A percentile compares a stretch with the other conserved stretches of the same genome.
These are phyloP conservation scores for Murraya paniculata DNA, from an alignment of 345 rosid species.

Conservation along the genomic window DNA sequence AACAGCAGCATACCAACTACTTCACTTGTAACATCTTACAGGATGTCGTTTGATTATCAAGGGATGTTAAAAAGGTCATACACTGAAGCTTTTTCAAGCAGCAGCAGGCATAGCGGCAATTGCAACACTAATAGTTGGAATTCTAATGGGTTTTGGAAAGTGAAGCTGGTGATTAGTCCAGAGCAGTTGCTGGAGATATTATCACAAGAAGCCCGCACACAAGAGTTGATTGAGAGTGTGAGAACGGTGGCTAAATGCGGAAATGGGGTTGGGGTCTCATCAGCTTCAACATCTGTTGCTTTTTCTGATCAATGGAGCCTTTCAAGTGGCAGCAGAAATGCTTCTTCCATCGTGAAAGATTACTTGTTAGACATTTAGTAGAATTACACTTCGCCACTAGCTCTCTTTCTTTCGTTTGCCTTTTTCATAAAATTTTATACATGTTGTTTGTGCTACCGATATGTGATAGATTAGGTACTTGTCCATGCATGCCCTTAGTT, in stretches of 20 bases:
- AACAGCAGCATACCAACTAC: slow-evolving; percentile 48
- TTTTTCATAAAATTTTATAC: background rate
- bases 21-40: slow-evolving; percentile 42
- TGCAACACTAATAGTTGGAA: background rate
- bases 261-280: slow-evolving; percentile 28
- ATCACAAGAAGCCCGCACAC: slow-evolving; percentile 57
- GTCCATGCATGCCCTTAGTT: too few relatives aligned
- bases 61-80: slow-evolving; percentile 58
- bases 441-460: too few relatives aligned
- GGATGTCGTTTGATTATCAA: slow-evolving; percentile 61
- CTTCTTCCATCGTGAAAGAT: slow-evolving; percentile 31
- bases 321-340: slow-evolving; percentile 43
- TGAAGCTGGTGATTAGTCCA: slow-evolving; percentile 71
- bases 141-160: slow-evolving; percentile 65
- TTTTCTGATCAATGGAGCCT: slow-evolving; percentile 56
- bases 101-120: slow-evolving; percentile 25
- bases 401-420: background rate
- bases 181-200: slow-evolving; percentile 62
- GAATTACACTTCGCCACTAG: background rate
- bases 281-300: slow-evolving; percentile 23
- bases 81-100: slow-evolving; percentile 53
- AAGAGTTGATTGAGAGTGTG: slow-evolving; percentile 71
- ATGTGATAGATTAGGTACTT: too few relatives aligned
- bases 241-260: slow-evolving; percentile 74
- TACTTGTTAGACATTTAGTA: slow-evolving; percentile 16